These are phyloP conservation scores for Picea engelmannii DNA, from an alignment of 83 land plant genomes.

Conservation along the genomic window DNA sequence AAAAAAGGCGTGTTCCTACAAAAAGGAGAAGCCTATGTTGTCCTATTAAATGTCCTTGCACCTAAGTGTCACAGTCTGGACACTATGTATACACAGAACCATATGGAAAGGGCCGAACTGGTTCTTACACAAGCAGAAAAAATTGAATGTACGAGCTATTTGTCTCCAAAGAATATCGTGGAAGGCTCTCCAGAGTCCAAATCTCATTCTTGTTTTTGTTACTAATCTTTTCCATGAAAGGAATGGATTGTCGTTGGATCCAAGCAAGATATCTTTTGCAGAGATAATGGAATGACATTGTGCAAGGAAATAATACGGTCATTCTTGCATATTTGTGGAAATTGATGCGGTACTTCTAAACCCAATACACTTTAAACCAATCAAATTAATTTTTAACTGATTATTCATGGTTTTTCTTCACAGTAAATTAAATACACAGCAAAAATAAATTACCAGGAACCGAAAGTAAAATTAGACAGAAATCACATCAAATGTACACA, in stretches of 20 bases:
- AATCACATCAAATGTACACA: too few relatives aligned
- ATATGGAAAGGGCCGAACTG: constrained; percentile 80
- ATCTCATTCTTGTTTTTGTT: constrained; percentile 97
- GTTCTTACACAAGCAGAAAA: constrained; percentile 86
- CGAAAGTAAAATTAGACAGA: too few relatives aligned
- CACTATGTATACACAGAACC: constrained; percentile 73
- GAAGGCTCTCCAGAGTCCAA: constrained; percentile 73
- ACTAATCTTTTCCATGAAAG: constrained; percentile 93
- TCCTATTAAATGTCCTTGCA: constrained; percentile 87
- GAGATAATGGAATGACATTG: constrained; percentile 79
- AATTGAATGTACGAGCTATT: constrained; percentile 81
- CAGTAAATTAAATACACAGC: too few relatives aligned
- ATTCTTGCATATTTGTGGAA: constrained; percentile 42
- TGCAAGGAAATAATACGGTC: constrained; percentile 95
- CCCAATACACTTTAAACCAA: too few relatives aligned
- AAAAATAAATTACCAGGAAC: too few relatives aligned
- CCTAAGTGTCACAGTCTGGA: constrained; percentile 68
- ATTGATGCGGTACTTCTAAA: too few relatives aligned
- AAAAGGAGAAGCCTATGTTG: constrained; percentile 75
- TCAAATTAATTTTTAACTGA: too few relatives aligned
- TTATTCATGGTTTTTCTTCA: too few relatives aligned
- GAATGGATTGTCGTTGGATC: constrained; percentile 68
- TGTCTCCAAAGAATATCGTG: constrained; percentile 83
- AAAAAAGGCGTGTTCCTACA: too few relatives aligned
- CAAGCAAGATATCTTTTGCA: constrained; percentile 67